Evolutionary conservation across 2,329 filamentous ascomycete genomes (phyloP), one percentile per base, ranked within the genome.

Genomic region (Pestalotiopsis sp.): DNA sequence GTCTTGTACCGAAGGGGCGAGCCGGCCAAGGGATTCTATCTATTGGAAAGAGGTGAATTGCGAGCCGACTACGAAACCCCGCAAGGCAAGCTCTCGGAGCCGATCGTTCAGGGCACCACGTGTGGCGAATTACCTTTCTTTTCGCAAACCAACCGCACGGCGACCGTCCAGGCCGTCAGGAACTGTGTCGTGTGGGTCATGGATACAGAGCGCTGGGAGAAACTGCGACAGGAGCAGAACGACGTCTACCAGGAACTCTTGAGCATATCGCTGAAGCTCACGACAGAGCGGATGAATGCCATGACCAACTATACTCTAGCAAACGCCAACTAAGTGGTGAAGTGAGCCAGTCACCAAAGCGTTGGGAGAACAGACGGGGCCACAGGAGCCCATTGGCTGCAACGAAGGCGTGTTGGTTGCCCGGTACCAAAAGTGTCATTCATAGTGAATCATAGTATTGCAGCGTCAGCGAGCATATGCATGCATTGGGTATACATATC

Each of bases 51-150:
- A 5, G 96, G 96, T 45, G 94, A 98, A 73, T 85, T 99, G 39
- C 90, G 95, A 17, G 94, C 93, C 3, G 95, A 98, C 75, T 98
- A 99, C 78, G 88, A 95, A 71, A 86, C 97, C 39, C 94, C 96
- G 1, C 96, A 98, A 77, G 96, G 96, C 0, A 88, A 87, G 74
- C 92, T 97, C 73, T 93, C 92, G 70, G 96, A 99, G 80, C 93
- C 93, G 75, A 98, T 98, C 67, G 92, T 98, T 1, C 93, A 95
- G 0, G 96, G 96, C 17, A 96, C 96, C 1, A 98, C 96, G 0
- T 98, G 95, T 74, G 96, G 96, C 45, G 96, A 99, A 82, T 81
- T 99, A 66, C 96, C 96, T 0, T 99, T 99, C 83, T 99, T 99
- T 82, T 94, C 92, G 2, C 93, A 97, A 76, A 98, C 95, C 1